These are phyloP conservation scores for Penicillium paradoxum DNA, from an alignment of 495 filamentous ascomycete genomes.

Conservation along the genomic window DNA sequence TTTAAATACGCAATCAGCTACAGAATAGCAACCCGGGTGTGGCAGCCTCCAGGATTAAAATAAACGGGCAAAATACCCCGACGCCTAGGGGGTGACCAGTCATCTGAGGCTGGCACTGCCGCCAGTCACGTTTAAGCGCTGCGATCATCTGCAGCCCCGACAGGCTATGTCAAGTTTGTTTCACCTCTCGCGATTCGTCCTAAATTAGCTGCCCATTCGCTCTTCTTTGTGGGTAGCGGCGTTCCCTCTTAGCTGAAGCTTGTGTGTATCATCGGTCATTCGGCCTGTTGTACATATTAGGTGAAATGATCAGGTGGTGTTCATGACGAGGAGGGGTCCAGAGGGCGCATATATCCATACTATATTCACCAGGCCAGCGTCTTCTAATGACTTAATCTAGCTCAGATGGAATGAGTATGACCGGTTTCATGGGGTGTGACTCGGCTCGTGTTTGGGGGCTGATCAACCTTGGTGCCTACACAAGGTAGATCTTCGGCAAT, in stretches of 20 bases:
- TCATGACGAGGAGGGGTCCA: slow-evolving; percentile 2
- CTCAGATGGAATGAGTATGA: neutral
- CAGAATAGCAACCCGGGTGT: neutral
- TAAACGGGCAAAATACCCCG: neutral
- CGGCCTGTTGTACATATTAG: slow-evolving; percentile 1
- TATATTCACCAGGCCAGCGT: neutral
- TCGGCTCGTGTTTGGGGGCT: neutral
- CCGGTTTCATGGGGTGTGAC: neutral
- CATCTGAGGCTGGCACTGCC: slow-evolving; percentile 19
- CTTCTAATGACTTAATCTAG: neutral
- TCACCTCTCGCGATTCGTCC: neutral
- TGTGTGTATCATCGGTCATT: slow-evolving; percentile 6
- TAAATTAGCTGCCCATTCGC: neutral
- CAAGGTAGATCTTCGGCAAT: neutral
- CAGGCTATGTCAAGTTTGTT: neutral
- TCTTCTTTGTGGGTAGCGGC: neutral
- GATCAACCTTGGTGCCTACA: no score
- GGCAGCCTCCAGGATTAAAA: neutral
- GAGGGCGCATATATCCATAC: neutral
- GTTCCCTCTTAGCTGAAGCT: slow-evolving; percentile 11
- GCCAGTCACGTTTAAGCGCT: slow-evolving; percentile 28
- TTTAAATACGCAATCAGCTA: neutral
- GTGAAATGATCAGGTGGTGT: slow-evolving; percentile 1
- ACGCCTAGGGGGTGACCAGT: slow-evolving; percentile 15
- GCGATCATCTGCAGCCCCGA: slow-evolving; percentile 20